Conservation (phyloP, 2,329 filamentous ascomycete genomes). For the Grosmannia serpens region DNA sequence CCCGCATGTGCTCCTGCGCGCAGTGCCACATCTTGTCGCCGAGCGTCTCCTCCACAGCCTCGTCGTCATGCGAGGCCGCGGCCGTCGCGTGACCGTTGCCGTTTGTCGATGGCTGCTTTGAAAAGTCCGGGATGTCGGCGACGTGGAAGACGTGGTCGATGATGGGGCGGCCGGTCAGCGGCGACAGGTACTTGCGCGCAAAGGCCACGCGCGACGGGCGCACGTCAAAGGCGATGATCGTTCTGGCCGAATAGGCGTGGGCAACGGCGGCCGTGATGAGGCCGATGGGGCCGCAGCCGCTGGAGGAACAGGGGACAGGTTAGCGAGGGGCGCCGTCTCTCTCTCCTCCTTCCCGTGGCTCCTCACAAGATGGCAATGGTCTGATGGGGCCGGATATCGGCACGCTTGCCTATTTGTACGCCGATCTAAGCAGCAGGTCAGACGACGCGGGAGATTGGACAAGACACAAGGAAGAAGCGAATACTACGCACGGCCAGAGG, state of each 20-base stretch:
- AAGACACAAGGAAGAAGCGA: not conserved
- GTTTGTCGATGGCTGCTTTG: conserved; percentile 25
- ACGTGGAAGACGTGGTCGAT: conserved; percentile 62
- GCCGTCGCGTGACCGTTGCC: conserved; percentile 23
- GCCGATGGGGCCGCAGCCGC: conserved; percentile 73
- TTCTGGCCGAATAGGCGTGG: conserved; percentile 67
- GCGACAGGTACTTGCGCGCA: conserved; percentile 42
- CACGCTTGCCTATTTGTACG: conserved; percentile 65
- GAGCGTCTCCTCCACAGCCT: not conserved
- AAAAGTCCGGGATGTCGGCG: conserved; percentile 34
- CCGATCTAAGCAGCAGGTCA: conserved; percentile 32
- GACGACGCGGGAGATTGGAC: not conserved
- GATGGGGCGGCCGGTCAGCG: conserved; percentile 28
- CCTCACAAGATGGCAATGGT: conserved; percentile 60
- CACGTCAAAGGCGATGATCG: conserved; percentile 81
- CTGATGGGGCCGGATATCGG: conserved; percentile 58
- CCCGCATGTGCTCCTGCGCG: conserved; percentile 14
- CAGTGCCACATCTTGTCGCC: conserved; percentile 3
- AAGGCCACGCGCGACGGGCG: conserved; percentile 69
- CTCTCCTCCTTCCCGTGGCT: not conserved
- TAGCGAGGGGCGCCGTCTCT: not conserved
- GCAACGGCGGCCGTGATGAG: conserved; percentile 80
- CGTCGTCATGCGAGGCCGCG: not conserved
- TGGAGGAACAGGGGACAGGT: not conserved
- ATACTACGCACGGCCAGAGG: conserved; percentile 48